Conservation (phyloP, 176 grass and related monocot genomes). For the Chrysopogon serrulatus region DNA sequence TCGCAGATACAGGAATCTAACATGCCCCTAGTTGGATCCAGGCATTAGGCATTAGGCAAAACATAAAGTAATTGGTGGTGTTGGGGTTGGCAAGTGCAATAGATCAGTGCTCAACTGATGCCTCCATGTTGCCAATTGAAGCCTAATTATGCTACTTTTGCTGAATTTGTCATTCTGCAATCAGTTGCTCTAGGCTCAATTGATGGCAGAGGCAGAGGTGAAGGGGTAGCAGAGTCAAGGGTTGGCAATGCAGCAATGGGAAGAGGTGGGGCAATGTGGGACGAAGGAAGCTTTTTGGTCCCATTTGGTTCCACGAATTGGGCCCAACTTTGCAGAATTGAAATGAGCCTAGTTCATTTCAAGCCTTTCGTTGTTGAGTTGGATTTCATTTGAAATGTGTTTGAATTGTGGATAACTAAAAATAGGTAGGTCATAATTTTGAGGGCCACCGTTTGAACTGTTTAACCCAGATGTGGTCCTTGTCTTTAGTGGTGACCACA, state of each 20-base stretch:
- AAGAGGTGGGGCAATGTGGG: neutral
- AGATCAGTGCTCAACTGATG: neutral
- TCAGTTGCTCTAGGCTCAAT: neutral
- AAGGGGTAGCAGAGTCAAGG: neutral
- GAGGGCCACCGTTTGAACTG: neutral
- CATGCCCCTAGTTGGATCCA: neutral
- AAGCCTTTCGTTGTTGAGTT: too few relatives aligned
- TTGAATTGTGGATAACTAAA: too few relatives aligned
- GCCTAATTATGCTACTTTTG: neutral
- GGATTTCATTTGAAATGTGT: too few relatives aligned
- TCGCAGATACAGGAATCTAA: neutral
- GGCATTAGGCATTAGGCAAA: neutral
- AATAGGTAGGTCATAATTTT: too few relatives aligned
- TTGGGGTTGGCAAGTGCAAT: neutral
- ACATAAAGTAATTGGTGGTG: neutral
- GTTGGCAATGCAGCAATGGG: neutral
- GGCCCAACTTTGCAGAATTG: neutral
- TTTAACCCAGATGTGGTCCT: neutral
- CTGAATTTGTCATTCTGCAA: neutral
- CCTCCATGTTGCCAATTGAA: neutral
- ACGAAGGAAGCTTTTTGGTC: neutral
- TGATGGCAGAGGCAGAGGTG: neutral
- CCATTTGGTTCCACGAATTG: neutral
- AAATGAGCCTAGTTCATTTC: too few relatives aligned
- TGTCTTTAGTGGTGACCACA: too few relatives aligned